These are phyloP conservation scores for Sphaerosporella brunnea DNA, from an alignment of 495 filamentous ascomycete species.

Conservation along the genomic window DNA sequence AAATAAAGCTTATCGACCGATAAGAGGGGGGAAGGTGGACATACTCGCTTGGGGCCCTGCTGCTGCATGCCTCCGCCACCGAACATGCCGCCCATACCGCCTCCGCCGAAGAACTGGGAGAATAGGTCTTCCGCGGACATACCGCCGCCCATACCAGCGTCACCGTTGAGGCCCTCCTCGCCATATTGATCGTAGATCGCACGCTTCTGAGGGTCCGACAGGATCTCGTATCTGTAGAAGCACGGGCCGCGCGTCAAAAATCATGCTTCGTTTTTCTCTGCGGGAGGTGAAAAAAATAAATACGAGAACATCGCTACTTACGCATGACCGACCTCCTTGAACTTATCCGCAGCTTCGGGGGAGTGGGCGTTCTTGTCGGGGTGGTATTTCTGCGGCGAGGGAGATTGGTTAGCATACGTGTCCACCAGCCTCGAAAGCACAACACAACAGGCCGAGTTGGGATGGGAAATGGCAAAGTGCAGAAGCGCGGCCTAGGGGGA, in stretches of 20 bases:
- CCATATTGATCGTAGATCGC: conserved; percentile 90
- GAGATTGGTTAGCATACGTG: not conserved
- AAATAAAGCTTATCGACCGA: not conserved
- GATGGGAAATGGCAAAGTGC: too few species aligned
- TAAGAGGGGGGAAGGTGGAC: conserved; percentile 29
- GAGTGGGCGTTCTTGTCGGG: conserved; percentile 91
- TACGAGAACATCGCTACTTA: too few species aligned
- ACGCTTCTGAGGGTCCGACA: conserved; percentile 83
- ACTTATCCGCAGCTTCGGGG: conserved; percentile 85
- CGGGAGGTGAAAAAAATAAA: too few species aligned
- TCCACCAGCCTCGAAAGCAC: too few species aligned
- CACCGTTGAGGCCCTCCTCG: conserved; percentile 82
- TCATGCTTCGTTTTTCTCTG: not conserved
- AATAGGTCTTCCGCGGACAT: conserved; percentile 97
- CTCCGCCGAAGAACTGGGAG: conserved; percentile 91
- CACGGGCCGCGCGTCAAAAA: not conserved
- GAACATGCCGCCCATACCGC: conserved; percentile 66
- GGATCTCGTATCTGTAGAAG: conserved; percentile 52
- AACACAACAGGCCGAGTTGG: too few species aligned
- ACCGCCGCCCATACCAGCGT: conserved; percentile 56
- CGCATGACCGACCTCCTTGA: conserved; percentile 90
- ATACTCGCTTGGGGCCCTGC: conserved; percentile 76
- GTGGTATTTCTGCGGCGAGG: conserved; percentile 21
- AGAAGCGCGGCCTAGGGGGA: too few species aligned
- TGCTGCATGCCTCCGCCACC: conserved; percentile 71